Base-by-base conservation (phyloP, 371 early-diverging fungal genomes). In the Funneliformis caledonium region DNA sequence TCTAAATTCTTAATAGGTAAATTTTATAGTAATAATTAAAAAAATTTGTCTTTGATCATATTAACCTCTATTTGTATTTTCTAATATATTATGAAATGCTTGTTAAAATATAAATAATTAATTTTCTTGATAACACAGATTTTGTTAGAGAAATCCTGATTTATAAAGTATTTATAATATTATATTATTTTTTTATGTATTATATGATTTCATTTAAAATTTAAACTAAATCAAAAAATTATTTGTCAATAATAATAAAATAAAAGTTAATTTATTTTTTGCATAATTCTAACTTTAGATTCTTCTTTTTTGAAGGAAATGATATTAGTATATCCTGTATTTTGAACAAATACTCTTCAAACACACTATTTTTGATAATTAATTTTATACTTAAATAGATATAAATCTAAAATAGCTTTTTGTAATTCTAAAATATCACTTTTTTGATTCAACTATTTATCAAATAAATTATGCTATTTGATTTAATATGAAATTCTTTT, bases 21-120 rank as follows among this genome's bases (percentile, higher is more conserved):
- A 70, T 47, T 70, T n/a, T 19, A 19, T 26, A 19, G 70, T 22
- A n/a, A 70, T 26, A 70, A 70, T 70, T 47, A 48, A 70, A 45
- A 70, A 19, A n/a, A 70, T 70, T 70, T 9, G 12, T 47, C 70
- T 43, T 70, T 70, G 42, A 4, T 48, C 70, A 45, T 70, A 16
- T 33, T n/a, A 2, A 47, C 70, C 48, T 70, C 22, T 70, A n/a
- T 70, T 70, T n/a, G 42, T 70, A 47, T 70, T 70, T 22, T 16
- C 19, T 22, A 70, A 70, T 47, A 14, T 8, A 22, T 70, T 9
- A 33, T 43, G 19, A 70, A 47, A 47, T n/a, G 42, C 26, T 45
- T 16, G 16, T 22, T 12, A 16, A 16, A 33, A 16, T 70, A n/a
- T 14, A 8, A 22, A 9, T n/a, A 7, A n/a, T n/a, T 4, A 4